Evolutionary conservation across 352 stramenopile species (phyloP), one percentile per base, ranked within the genome.

Genomic region (Phytopythium ostracodes): DNA sequence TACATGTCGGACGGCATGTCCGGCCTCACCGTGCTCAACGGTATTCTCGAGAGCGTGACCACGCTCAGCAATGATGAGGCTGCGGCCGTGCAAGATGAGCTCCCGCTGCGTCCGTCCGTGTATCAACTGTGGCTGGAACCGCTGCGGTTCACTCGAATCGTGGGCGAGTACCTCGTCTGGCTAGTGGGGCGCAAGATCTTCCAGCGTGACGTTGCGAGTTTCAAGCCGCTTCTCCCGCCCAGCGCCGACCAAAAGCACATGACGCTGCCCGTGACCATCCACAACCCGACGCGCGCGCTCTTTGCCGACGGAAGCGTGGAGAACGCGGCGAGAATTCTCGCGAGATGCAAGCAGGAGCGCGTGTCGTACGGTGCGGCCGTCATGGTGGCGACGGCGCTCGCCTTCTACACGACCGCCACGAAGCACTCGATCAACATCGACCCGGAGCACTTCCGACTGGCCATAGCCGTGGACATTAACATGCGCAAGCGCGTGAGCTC

Each of bases 1-100:
- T 81, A 76, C 67, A 82, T 86, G 76, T 77, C 73, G 14, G 76
- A 86, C 42, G 59, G 67, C 2, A 63, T 51, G 2, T 81, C 76
- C 0, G 73, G 71, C 7, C 55, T 66, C 22, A 74, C 75, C 47
- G 58, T 79, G 7, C 63, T 82, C 17, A 71, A 81, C 46, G 51
- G 64, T 10, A 31, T 86, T 11, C 61, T 86, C 5, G 55, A 78
- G 17, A 38, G 55, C 8, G 20, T 59, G 7, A 42, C 25, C 3
- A n/a, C 50, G 27, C 44, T 70, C 22, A 29, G 40, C 9, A 66
- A 46, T 2, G 17, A 59, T 10, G 38, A 14, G 8, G 27, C 31
- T 2, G 27, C 43, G 3, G 36, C 56, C 25, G 27, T 62, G 9
- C 46, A 64, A 29, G 29, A 60, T 2, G 64, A 62, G 53, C 40